Percentiles rank a stretch among this genome's conserved stretches.
Evolutionary conservation across 1,284 basidiomycete species (phyloP).

Genomic region (Puccinia horiana): DNA sequence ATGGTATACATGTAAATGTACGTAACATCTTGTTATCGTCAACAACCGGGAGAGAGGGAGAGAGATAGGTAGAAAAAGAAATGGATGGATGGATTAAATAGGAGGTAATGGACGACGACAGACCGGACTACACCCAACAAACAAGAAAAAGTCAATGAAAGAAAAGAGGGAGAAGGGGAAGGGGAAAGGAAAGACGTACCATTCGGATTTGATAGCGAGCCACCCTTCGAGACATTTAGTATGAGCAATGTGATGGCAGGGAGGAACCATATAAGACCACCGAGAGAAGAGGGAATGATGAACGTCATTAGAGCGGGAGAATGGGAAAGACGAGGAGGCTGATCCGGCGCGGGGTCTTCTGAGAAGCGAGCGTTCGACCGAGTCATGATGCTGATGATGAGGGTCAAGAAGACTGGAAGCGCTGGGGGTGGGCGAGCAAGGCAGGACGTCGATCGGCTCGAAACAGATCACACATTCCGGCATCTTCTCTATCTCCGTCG

Average conservation of each 20-base stretch:
- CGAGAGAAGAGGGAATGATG: constrained; percentile 27
- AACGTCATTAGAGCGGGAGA: constrained; percentile 8
- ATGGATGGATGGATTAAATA: constrained; percentile 18
- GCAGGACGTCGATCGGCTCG: constrained; percentile 52
- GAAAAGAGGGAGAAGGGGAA: background rate
- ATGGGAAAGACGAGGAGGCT: background rate
- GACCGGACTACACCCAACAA: constrained; percentile 46
- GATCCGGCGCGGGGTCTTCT: background rate
- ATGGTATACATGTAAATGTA: too few species aligned
- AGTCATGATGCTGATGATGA: background rate
- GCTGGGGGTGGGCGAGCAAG: constrained; percentile 17
- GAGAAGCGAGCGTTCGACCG: background rate
- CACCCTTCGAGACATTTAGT: constrained; percentile 55
- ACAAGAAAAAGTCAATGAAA: background rate
- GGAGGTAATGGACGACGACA: constrained; percentile 52
- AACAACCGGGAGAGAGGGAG: background rate
- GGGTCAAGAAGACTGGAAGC: background rate
- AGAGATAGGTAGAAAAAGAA: too few species aligned
- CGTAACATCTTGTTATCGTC: too few species aligned
- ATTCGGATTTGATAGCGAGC: constrained; percentile 54
- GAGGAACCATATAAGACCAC: constrained; percentile 53
- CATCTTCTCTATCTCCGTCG: background rate
- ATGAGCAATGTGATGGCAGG: constrained; percentile 56
- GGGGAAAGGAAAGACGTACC: constrained; percentile 36
- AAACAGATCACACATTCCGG: constrained; percentile 58